These are phyloP conservation scores for Pyrus communis DNA, from an alignment of 306 rosid species.

Conservation along the genomic window DNA sequence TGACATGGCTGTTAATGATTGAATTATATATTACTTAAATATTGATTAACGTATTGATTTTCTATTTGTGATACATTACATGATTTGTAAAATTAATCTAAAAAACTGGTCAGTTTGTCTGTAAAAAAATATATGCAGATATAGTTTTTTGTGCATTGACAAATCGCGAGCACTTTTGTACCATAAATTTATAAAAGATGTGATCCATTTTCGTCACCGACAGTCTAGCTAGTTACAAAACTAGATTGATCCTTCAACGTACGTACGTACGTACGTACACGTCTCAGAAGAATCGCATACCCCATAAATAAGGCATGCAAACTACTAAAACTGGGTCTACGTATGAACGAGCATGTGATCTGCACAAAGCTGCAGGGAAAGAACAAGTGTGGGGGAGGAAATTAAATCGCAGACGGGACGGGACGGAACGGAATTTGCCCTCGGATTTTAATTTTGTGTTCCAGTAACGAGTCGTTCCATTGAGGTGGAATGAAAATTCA, in stretches of 20 bases:
- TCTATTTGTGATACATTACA: too few species aligned
- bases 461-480: too few species aligned
- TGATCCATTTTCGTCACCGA: background rate
- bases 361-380: background rate
- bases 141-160: background rate
- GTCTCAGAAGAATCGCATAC: background rate
- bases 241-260: background rate
- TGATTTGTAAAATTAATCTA: too few species aligned
- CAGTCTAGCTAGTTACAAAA: background rate
- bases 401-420: too few species aligned
- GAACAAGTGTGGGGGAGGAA: background rate
- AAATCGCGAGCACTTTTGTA: background rate
- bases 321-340: background rate
- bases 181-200: background rate
- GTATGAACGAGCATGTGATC: background rate
- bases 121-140: too few species aligned
- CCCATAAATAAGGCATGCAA: background rate
- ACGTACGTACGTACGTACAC: background rate
- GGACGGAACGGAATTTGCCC: too few species aligned
- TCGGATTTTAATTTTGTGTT: too few species aligned
- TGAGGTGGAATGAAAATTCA: too few species aligned
- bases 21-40: too few species aligned
- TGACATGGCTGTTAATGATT: too few species aligned
- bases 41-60: too few species aligned
- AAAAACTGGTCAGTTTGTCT: too few species aligned